Percentiles rank a stretch among this genome's conserved stretches.
phyloP scores from a whole-genome alignment of 495 filamentous ascomycete species.

The Aspergillus hancockii region DNA sequence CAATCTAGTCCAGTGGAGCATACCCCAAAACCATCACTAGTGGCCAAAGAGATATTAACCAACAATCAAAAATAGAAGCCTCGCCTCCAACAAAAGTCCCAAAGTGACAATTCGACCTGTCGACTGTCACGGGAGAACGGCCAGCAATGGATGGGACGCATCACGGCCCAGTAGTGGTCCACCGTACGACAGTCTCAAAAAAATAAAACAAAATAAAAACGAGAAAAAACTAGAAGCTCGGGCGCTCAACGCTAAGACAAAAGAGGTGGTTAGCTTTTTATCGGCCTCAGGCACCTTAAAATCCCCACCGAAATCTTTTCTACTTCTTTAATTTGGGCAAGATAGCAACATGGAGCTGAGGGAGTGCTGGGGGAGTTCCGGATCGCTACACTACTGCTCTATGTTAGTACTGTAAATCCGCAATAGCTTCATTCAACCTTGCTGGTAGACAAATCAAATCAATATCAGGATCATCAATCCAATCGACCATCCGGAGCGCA shows the following conservation, averaged over 20 bases:
- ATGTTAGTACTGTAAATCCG: too few species aligned
- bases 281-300: background rate
- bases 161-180: slow-evolving; percentile 3
- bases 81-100: background rate
- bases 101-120: slow-evolving; percentile 10
- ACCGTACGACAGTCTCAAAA: slow-evolving; percentile 1
- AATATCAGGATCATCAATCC: background rate
- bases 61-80: slow-evolving; percentile 3
- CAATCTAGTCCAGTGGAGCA: background rate
- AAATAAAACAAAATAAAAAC: too few species aligned
- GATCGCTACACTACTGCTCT: too few species aligned
- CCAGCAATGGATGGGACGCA: slow-evolving; percentile 11
- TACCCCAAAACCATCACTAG: background rate
- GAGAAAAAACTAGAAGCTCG: background rate
- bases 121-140: slow-evolving; percentile 13
- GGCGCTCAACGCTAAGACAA: background rate
- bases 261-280: background rate
- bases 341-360: background rate
- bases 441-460: background rate
- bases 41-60: background rate
- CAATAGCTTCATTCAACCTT: background rate
- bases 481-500: background rate
- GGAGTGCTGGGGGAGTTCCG: too few species aligned
- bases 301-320: background rate
- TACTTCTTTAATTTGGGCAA: background rate